phyloP scores from a whole-genome alignment of 2,329 filamentous ascomycete species.

The Thyridium curvatum region DNA sequence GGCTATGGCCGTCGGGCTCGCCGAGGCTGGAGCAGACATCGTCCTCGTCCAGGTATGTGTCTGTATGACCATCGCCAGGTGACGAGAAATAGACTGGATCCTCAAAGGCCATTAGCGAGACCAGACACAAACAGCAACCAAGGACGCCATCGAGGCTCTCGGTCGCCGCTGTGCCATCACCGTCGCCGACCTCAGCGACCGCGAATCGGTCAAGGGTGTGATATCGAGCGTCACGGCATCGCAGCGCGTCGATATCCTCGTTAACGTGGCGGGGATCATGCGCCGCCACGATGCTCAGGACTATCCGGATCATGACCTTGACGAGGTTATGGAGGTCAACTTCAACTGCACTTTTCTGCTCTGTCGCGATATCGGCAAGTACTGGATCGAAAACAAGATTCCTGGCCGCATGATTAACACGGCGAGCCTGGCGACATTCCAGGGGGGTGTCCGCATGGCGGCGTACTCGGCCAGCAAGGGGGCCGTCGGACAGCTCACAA shows the following conservation, averaged over 20 bases:
- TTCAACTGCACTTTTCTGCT: slow-evolving; percentile 59
- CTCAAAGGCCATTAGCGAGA: too few relatives aligned
- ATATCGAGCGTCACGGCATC: slow-evolving; percentile 23
- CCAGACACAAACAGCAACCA: neutral
- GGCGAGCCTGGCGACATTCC: slow-evolving; percentile 56
- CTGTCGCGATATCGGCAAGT: slow-evolving; percentile 53
- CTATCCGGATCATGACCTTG: slow-evolving; percentile 59
- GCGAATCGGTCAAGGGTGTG: too few relatives aligned
- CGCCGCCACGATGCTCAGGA: slow-evolving; percentile 54
- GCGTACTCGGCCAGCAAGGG: slow-evolving; percentile 65
- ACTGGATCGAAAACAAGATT: slow-evolving; percentile 44
- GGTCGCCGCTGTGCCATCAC: slow-evolving; percentile 9
- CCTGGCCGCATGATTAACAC: slow-evolving; percentile 59
- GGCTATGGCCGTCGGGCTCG: slow-evolving; percentile 5
- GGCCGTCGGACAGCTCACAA: slow-evolving; percentile 58
- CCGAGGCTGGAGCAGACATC: slow-evolving; percentile 6
- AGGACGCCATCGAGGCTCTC: slow-evolving; percentile 5
- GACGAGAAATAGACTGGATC: too few relatives aligned
- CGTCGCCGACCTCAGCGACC: slow-evolving; percentile 11
- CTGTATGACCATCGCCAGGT: too few relatives aligned
- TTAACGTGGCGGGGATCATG: slow-evolving; percentile 65
- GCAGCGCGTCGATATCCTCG: slow-evolving; percentile 35
- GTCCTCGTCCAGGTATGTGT: slow-evolving; percentile 4
- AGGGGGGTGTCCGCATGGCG: slow-evolving; percentile 62
- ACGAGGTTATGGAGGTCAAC: slow-evolving; percentile 51